Evolutionary conservation across 2,329 filamentous ascomycete species (phyloP), one percentile per base, ranked within the genome.

Genomic region (Epichloe aotearoae): DNA sequence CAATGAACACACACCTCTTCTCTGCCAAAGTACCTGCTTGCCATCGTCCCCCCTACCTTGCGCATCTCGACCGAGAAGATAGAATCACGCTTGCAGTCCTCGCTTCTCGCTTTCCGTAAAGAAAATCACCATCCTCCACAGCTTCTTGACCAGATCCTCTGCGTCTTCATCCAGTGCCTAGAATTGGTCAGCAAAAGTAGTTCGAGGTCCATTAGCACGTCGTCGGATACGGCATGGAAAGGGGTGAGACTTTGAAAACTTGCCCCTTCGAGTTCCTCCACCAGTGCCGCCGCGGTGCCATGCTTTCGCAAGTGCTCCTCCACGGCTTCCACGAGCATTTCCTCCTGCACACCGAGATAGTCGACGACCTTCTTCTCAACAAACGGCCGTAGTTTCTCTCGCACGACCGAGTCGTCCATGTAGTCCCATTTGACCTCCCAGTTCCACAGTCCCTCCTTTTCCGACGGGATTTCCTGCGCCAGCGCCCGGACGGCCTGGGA

Each of bases 71-170:
- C 41, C 14, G 34, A 23, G 3, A 30, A 11, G 8, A 37, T 30
- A 4, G 26, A 17, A 37, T 30, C 52, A 58, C n/a, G 56, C 50
- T 10, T 85, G 85, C 54, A 96, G 73, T 2, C 90, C 90, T 55
- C 89, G 76, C 72, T 93, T 95, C 76, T 95, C 91, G 62, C 85
- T 87, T 68, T 97, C 91, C 5, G 88, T 93, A 62, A 91, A 96
- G 80, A 96, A 97, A 61, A 97, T 95, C 52, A 96, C 83, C 88
- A 97, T 95, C 47, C 91, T 82, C 93, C 93, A 98, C 37, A 98
- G 77, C 72, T 96, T 97, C 79, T 88, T 94, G 47, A 97, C 90
- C 57, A 98, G 72, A 26, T 87, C 84, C 66, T 96, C 90, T 11
- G 90, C 89, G 64, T 97, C 93, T 62, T 98, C 93, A 63, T 96